phyloP scores from a whole-genome alignment of 495 filamentous ascomycete species.

The Aspergillus heteromorphus region DNA sequence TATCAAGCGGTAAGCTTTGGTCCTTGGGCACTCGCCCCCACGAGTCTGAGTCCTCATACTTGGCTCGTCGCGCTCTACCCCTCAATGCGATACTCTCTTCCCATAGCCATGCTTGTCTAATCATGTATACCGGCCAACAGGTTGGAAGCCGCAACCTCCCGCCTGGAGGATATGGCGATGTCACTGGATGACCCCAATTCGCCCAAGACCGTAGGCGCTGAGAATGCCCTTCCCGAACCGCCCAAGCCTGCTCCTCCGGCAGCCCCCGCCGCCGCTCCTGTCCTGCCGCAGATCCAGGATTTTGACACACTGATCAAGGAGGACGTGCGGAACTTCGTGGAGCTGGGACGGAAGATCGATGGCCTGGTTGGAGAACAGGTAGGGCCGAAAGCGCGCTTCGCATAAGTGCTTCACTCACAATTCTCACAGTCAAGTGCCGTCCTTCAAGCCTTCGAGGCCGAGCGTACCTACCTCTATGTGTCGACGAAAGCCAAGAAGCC shows the following conservation, averaged over 20 bases:
- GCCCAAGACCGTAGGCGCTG: slow-evolving; percentile 40
- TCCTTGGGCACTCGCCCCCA: neutral
- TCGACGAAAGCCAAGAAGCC: slow-evolving; percentile 92
- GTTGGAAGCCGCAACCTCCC: slow-evolving; percentile 94
- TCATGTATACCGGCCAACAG: slow-evolving; percentile 41
- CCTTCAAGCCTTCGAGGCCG: slow-evolving; percentile 65
- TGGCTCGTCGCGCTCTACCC: neutral
- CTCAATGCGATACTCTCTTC: neutral
- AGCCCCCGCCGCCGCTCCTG: slow-evolving; percentile 46
- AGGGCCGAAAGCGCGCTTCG: slow-evolving; percentile 8
- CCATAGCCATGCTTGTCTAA: slow-evolving; percentile 18
- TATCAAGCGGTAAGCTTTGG: slow-evolving; percentile 80
- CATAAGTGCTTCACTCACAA: slow-evolving; percentile 1
- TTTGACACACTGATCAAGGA: slow-evolving; percentile 75
- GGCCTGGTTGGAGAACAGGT: slow-evolving; percentile 78
- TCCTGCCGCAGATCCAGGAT: slow-evolving; percentile 75
- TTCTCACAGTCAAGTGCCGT: slow-evolving; percentile 51
- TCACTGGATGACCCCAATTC: slow-evolving; percentile 54
- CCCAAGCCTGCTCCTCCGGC: slow-evolving; percentile 40
- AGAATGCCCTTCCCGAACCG: slow-evolving; percentile 31
- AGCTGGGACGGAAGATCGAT: slow-evolving; percentile 70
- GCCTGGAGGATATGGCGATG: slow-evolving; percentile 91
- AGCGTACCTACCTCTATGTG: slow-evolving; percentile 82
- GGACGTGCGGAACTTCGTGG: slow-evolving; percentile 71
- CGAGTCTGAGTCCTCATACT: neutral